phyloP scores from a whole-genome alignment of 257 asterid species.

The Ehretia macrophylla region DNA sequence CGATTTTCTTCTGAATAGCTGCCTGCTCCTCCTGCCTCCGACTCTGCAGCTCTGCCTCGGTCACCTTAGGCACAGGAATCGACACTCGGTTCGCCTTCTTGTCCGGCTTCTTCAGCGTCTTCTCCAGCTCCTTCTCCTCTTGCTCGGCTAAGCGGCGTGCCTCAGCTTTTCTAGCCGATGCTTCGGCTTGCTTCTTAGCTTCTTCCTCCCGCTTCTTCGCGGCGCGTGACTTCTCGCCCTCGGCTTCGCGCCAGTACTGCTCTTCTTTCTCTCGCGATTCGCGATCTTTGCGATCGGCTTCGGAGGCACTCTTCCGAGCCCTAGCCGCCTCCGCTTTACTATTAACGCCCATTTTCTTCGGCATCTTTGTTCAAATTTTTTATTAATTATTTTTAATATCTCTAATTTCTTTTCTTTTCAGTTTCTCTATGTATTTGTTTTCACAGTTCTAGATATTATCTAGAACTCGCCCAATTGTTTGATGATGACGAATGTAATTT shows the following conservation, averaged over 20 bases:
- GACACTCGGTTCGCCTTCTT: conserved; percentile 78
- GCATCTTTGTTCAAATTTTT: conserved; percentile 38
- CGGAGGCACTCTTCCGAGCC: conserved; percentile 68
- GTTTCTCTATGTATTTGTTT: not conserved
- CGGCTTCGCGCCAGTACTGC: conserved; percentile 91
- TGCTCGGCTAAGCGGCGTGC: conserved; percentile 80
- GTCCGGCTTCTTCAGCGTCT: conserved; percentile 64
- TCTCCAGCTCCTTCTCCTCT: conserved; percentile 80
- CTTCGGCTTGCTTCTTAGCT: conserved; percentile 78
- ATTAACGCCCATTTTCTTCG: conserved; percentile 92
- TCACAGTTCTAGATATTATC: no score
- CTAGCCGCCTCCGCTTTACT: conserved; percentile 92
- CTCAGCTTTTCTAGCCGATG: conserved; percentile 79
- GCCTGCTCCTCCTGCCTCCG: conserved; percentile 79
- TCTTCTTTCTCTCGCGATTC: conserved; percentile 79
- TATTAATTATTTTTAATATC: not conserved
- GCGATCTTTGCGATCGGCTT: conserved; percentile 78
- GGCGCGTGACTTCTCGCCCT: conserved; percentile 84
- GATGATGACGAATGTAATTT: no score
- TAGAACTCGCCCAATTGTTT: no score
- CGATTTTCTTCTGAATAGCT: conserved; percentile 47
- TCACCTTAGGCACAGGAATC: conserved; percentile 77
- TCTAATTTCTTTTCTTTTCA: not conserved
- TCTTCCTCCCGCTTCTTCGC: conserved; percentile 91
- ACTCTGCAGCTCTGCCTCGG: conserved; percentile 74